Conservation (phyloP, 2,329 filamentous ascomycete species). For the Trichoderma semiorbis region DNA sequence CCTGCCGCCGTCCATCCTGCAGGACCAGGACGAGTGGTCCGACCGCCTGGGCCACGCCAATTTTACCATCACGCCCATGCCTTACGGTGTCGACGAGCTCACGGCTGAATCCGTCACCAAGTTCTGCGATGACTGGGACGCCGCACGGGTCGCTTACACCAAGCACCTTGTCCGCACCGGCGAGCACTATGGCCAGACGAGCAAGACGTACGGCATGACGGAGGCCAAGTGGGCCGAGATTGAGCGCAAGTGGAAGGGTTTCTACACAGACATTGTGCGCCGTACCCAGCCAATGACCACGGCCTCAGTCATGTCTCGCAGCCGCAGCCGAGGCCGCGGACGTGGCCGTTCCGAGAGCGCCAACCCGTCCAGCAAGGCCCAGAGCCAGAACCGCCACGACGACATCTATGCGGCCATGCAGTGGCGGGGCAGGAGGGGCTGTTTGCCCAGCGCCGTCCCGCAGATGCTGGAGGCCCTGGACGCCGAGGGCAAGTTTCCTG, state of each 20-base stretch:
- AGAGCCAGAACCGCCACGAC: constrained; percentile 33
- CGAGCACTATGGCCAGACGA: constrained; percentile 87
- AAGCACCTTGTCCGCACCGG: constrained; percentile 84
- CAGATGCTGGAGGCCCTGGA: constrained; percentile 65
- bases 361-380: constrained; percentile 38
- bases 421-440: constrained; percentile 48
- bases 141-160: constrained; percentile 79
- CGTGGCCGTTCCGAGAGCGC: constrained; percentile 37
- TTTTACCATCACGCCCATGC: constrained; percentile 80
- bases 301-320: constrained; percentile 31
- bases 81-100: constrained; percentile 65
- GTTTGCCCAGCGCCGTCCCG: constrained; percentile 63
- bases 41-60: constrained; percentile 86
- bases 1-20: constrained; percentile 62
- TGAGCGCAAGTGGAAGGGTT: constrained; percentile 68
- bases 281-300: constrained; percentile 39
- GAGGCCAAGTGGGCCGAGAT: constrained; percentile 85
- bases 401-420: constrained; percentile 42
- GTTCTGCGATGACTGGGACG: constrained; percentile 76
- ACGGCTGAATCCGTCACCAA: constrained; percentile 57
- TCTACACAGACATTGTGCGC: constrained; percentile 62
- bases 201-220: constrained; percentile 81
- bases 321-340: constrained; percentile 39
- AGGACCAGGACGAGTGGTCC: constrained; percentile 77
- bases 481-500: constrained; percentile 79